Evolutionary conservation across 306 rosid species (phyloP), one percentile per base, ranked within the genome.

Genomic region (Amphicarpaea edgeworthii): DNA sequence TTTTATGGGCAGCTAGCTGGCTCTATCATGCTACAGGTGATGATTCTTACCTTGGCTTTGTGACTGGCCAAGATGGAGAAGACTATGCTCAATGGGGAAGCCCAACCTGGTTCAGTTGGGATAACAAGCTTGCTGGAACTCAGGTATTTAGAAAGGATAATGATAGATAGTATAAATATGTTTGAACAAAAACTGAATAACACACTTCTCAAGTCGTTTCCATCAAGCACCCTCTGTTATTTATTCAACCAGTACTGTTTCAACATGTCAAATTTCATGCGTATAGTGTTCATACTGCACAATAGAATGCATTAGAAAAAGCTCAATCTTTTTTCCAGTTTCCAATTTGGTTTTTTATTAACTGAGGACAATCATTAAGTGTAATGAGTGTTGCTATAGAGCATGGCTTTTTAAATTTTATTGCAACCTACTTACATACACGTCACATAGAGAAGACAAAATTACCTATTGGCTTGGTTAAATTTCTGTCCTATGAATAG

Each of bases 21-120:
- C 95, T 96, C 73, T 96, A 87, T 83, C 97, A 92, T 85, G 99
- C 99, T 24, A 92, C 98, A 32, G 82, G 79, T 38, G 97, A 92
- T 75, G 82, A 80, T 32, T 37, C 87, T 45, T 95, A 92, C 80
- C 87, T 95, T 76, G 15, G 86, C 38, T 95, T 85, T 62, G 99
- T 89, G 79, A 79, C 88, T 50, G 93, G 96, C 37, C 75, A 82
- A 50, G 79, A 79, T 24, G 99, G 98, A 78, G 79, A 86, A 30
- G 79, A 77, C 19, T 92, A 42, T 77, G 99, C 98, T 55, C 45
- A 90, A 10, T 96, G 74, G 73, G 98, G 88, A 80, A 84, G 85
- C 76, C 98, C 99, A 12, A 89, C 91, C 68, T 96, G 99, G 99
- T 96, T 96, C 86, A 92, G 99, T 77, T 96, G 99, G 99, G 99